Conservation (phyloP, 73 alveolate species). For the Symbiodinium natans region DNA sequence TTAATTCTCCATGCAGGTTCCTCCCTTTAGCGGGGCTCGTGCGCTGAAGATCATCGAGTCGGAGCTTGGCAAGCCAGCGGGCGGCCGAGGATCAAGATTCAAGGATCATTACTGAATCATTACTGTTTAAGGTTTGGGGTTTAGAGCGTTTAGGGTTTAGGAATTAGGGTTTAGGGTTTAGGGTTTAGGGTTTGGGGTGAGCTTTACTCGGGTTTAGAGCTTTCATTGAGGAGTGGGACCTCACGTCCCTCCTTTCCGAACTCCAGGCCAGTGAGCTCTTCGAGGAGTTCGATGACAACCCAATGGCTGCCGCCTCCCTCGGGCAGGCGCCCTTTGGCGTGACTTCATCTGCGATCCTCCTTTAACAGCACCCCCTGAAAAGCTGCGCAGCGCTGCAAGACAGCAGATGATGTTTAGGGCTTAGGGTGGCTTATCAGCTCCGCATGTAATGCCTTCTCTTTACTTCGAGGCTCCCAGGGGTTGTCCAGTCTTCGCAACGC, state of each 20-base stretch:
- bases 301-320: slow-evolving; percentile 70
- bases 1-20: neutral
- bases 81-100: neutral
- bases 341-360: too few relatives aligned
- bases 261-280: slow-evolving; percentile 47
- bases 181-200: too few relatives aligned
- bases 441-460: too few relatives aligned
- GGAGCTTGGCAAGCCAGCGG: slow-evolving; percentile 70
- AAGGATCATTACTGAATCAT: neutral
- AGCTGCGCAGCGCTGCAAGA: too few relatives aligned
- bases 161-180: too few relatives aligned
- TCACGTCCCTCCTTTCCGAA: neutral
- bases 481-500: too few relatives aligned
- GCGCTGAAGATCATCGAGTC: slow-evolving; percentile 64
- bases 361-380: too few relatives aligned
- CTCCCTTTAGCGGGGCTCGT: neutral
- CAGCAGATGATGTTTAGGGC: too few relatives aligned
- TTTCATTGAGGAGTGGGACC: neutral
- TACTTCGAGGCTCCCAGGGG: too few relatives aligned
- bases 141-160: too few relatives aligned
- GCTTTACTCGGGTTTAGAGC: neutral
- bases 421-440: too few relatives aligned
- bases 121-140: too few relatives aligned
- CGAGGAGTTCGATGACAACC: slow-evolving; percentile 69
- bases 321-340: slow-evolving; percentile 78